Evolutionary conservation across 1,284 basidiomycete species (phyloP), one percentile per base, ranked within the genome.

Genomic region (Boletus semigastroideus): DNA sequence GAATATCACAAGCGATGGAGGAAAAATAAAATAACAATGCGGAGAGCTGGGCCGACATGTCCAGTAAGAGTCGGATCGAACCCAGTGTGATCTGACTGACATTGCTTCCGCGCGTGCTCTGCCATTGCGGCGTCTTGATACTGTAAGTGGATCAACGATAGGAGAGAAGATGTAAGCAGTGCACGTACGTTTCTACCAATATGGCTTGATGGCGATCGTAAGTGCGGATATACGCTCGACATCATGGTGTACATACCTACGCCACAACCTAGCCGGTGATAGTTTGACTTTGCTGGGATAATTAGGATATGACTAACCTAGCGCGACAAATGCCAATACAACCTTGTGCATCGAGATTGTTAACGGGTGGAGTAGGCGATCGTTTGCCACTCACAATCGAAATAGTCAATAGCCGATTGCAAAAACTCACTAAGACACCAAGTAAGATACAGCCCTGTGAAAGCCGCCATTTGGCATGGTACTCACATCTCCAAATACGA

Each of bases 401-500:
- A 46, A 48, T 30, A 2, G 66, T 70, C 53, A 71, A 54, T 17
- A 56, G 12, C 14, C 49, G 49, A 31, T 64, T 68, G 41, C 54
- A 52, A 48, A 67, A 67, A 42, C 65, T 67, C 36, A 67, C 67
- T 69, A 14, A 22, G 40, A 16, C 0, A 3, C n/a, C 12, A 14
- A 10, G 53, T 52, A 27, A 62, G 42, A 42, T 42, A 6, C 3
- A 42, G 16, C 17, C n/a, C 9, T 3, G 14, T 33, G 19, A 16
- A n/a, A n/a, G 34, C 19, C 13, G 19, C 46, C 16, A 4, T 42
- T 47, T 5, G n/a, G 25, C 10, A 17, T 8, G 19, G 47, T n/a
- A 47, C 66, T 57, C 42, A 70, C 68, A 41, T 56, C 60, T 66
- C 68, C 65, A 67, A 49, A 67, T 63, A 34, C 66, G 68, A 52